Conservation (phyloP, 1,284 basidiomycete genomes). For the Tilletia setariae region DNA sequence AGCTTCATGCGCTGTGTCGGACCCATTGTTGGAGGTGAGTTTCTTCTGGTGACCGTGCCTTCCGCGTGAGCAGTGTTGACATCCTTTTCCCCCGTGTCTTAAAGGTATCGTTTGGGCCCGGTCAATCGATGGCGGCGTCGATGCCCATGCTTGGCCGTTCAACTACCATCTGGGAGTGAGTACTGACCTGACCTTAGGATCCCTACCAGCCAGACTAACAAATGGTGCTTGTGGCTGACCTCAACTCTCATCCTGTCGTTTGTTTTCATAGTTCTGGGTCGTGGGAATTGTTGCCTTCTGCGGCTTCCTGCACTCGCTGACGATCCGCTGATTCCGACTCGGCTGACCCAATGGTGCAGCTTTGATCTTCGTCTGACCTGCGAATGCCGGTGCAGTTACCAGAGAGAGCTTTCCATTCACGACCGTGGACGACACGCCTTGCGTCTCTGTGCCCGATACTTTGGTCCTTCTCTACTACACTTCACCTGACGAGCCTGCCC, state of each 20-base stretch:
- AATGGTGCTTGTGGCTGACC: too few species aligned
- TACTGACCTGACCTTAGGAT: neutral
- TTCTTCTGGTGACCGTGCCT: too few species aligned
- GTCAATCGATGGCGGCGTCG: slow-evolving; percentile 39
- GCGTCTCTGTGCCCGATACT: too few species aligned
- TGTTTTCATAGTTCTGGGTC: slow-evolving; percentile 37
- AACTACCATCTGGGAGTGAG: slow-evolving; percentile 43
- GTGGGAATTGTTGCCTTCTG: slow-evolving; percentile 40
- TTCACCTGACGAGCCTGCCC: too few species aligned
- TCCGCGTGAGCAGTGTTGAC: too few species aligned
- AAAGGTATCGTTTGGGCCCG: slow-evolving; percentile 49
- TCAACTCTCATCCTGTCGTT: too few species aligned
- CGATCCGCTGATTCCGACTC: slow-evolving; percentile 11
- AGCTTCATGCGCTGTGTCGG: slow-evolving; percentile 56
- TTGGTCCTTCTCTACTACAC: too few species aligned
- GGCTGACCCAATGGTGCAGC: neutral
- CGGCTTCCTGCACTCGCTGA: slow-evolving; percentile 33
- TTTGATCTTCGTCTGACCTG: too few species aligned
- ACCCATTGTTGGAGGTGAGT: slow-evolving; percentile 36
- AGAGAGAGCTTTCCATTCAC: too few species aligned
- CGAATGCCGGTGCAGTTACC: too few species aligned
- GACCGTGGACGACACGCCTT: too few species aligned
- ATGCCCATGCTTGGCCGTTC: slow-evolving; percentile 38
- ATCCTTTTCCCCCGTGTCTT: neutral
- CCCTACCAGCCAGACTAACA: neutral